Conservation (phyloP, 371 early-diverging fungal genomes). For the Mucor racemosus region DNA sequence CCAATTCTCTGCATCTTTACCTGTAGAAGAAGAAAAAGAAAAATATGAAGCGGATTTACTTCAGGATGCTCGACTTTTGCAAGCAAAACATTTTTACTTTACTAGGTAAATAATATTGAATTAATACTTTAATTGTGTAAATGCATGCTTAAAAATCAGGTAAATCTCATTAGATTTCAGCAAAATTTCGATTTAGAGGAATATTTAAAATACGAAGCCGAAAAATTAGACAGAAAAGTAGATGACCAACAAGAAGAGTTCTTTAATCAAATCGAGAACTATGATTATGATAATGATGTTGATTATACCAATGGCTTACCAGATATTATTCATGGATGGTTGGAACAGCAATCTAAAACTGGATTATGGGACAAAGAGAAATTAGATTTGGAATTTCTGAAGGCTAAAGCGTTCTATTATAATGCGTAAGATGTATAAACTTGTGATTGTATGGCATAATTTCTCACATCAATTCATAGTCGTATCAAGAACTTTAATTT, state of each 20-base stretch:
- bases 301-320: conserved; percentile 52
- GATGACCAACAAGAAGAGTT: conserved; percentile 23
- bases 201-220: conserved; percentile 50
- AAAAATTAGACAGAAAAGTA: conserved; percentile 19
- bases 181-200: conserved; percentile 49
- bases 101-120: conserved; percentile 32
- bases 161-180: conserved; percentile 35
- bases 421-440: conserved; percentile 37
- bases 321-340: conserved; percentile 48
- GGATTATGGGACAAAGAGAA: conserved; percentile 52
- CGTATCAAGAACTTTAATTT: conserved; percentile 55
- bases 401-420: conserved; percentile 60
- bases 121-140: too few species aligned
- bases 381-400: conserved; percentile 53
- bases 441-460: background rate
- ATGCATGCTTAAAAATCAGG: too few species aligned
- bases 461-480: conserved; percentile 21
- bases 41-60: conserved; percentile 3
- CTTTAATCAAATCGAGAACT: conserved; percentile 52
- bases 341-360: conserved; percentile 34
- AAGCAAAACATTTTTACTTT: conserved; percentile 63
- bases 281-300: conserved; percentile 56
- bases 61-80: conserved; percentile 33
- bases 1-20: background rate
- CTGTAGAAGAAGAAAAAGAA: conserved; percentile 1